Conservation (phyloP, 208 protist genomes). For the Acanthamoeba triangularis region DNA sequence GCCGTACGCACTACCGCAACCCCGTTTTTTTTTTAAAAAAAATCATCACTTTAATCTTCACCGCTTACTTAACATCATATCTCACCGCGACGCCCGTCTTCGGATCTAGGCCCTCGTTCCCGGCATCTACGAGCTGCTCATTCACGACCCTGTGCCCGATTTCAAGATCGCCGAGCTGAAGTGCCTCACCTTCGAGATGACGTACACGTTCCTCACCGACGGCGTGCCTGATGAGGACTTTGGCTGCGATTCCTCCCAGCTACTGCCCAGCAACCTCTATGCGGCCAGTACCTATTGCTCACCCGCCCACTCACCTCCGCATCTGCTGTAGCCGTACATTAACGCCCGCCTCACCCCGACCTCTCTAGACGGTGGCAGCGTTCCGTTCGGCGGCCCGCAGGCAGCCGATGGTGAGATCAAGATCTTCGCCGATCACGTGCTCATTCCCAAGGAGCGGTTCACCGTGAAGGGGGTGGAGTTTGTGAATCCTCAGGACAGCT, state of each 20-base stretch:
- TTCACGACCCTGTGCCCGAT: constrained; percentile 15
- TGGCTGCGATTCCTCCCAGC: constrained; percentile 52
- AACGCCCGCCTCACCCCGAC: neutral
- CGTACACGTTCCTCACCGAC: neutral
- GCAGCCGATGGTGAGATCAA: neutral
- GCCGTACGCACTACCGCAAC: neutral
- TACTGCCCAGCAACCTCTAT: constrained; percentile 23
- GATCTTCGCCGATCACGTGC: constrained; percentile 11
- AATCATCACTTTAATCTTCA: neutral
- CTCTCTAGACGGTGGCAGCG: constrained; percentile 61
- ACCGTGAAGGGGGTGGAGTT: neutral
- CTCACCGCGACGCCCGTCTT: neutral
- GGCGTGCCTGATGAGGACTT: neutral
- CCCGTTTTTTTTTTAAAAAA: neutral
- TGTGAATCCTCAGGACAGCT: constrained; percentile 58
- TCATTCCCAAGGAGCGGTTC: constrained; percentile 48
- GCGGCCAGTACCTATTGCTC: neutral
- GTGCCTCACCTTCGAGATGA: constrained; percentile 67
- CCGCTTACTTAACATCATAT: too few relatives aligned
- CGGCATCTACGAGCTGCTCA: constrained; percentile 45
- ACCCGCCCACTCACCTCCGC: neutral
- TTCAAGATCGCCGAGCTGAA: constrained; percentile 52
- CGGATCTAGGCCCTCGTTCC: neutral
- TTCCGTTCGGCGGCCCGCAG: constrained; percentile 72
- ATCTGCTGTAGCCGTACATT: neutral